phyloP scores from a whole-genome alignment of 306 rosid genomes.

The Betula pendula region DNA sequence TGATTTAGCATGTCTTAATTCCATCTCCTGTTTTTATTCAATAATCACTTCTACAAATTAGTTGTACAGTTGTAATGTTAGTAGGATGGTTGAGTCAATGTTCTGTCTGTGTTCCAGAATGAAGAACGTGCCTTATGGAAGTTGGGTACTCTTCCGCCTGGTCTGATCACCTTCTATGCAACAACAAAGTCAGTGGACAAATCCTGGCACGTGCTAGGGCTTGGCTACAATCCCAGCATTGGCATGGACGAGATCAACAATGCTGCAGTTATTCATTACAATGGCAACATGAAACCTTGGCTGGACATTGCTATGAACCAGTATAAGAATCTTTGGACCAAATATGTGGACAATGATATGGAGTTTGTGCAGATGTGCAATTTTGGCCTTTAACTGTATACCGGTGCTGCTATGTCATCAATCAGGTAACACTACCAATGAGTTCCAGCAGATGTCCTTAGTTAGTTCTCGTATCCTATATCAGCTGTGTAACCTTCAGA shows the following conservation, averaged over 20 bases:
- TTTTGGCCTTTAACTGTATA: slow-evolving; percentile 80
- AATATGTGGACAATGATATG: slow-evolving; percentile 93
- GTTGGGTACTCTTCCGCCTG: slow-evolving; percentile 69
- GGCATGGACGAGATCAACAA: slow-evolving; percentile 95
- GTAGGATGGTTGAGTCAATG: slow-evolving; percentile 5
- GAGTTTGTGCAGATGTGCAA: slow-evolving; percentile 99
- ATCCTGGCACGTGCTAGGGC: slow-evolving; percentile 99
- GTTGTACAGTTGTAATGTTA: slow-evolving; percentile 16
- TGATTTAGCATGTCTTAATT: slow-evolving; percentile 6
- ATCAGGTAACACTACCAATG: slow-evolving; percentile 34
- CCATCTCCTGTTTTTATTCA: neutral
- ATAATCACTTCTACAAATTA: neutral
- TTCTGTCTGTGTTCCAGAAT: slow-evolving; percentile 50
- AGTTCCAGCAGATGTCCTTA: slow-evolving; percentile 32
- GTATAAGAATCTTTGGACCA: slow-evolving; percentile 91
- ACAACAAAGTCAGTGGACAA: slow-evolving; percentile 88
- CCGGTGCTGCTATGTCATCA: slow-evolving; percentile 17
- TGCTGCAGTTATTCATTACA: slow-evolving; percentile 97
- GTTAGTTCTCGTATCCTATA: slow-evolving; percentile 38
- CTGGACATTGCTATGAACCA: slow-evolving; percentile 97
- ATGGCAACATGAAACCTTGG: slow-evolving; percentile 99
- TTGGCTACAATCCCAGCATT: slow-evolving; percentile 96
- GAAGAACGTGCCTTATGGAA: slow-evolving; percentile 74
- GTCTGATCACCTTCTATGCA: slow-evolving; percentile 87
- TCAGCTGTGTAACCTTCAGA: slow-evolving; percentile 44